phyloP scores from a whole-genome alignment of 2,329 filamentous ascomycete genomes.

The Trichoderma sp. region DNA sequence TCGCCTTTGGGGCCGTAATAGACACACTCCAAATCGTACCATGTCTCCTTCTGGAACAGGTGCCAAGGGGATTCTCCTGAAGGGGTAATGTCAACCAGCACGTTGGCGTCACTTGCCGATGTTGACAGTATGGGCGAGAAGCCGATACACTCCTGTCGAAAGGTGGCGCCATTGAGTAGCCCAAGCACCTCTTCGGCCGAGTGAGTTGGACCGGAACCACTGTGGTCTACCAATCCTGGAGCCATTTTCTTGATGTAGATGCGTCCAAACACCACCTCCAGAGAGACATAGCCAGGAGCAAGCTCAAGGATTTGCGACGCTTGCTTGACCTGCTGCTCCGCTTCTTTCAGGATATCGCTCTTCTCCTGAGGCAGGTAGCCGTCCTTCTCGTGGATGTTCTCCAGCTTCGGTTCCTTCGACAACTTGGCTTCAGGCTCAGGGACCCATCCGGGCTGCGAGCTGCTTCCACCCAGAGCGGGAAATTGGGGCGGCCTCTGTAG shows the following conservation, averaged over 20 bases:
- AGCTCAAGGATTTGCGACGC: slow-evolving; percentile 33
- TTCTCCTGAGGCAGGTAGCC: slow-evolving; percentile 1
- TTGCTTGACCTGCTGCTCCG: slow-evolving; percentile 27
- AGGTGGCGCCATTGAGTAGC: slow-evolving; percentile 23
- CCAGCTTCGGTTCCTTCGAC: neutral
- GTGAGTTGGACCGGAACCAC: slow-evolving; percentile 32
- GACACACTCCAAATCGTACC: slow-evolving; percentile 37
- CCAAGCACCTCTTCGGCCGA: slow-evolving; percentile 25
- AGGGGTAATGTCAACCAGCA: slow-evolving; percentile 29
- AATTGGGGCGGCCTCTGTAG: neutral
- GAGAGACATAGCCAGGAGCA: slow-evolving; percentile 34
- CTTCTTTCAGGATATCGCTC: slow-evolving; percentile 27
- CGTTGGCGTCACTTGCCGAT: slow-evolving; percentile 35
- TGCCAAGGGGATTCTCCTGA: slow-evolving; percentile 32
- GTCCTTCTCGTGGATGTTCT: neutral
- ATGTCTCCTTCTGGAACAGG: slow-evolving; percentile 30
- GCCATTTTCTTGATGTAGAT: slow-evolving; percentile 35
- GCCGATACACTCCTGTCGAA: slow-evolving; percentile 27
- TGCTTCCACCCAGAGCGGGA: neutral
- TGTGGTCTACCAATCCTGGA: slow-evolving; percentile 30
- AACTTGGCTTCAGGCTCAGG: too few species aligned
- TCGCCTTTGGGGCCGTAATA: slow-evolving; percentile 5
- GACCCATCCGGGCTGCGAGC: neutral
- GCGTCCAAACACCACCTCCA: slow-evolving; percentile 38
- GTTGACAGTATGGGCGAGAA: slow-evolving; percentile 39